Percentiles rank a stretch among this genome's conserved stretches.
Conservation (phyloP, 371 early-diverging fungal species). For the Basidiobolus meristosporus region DNA sequence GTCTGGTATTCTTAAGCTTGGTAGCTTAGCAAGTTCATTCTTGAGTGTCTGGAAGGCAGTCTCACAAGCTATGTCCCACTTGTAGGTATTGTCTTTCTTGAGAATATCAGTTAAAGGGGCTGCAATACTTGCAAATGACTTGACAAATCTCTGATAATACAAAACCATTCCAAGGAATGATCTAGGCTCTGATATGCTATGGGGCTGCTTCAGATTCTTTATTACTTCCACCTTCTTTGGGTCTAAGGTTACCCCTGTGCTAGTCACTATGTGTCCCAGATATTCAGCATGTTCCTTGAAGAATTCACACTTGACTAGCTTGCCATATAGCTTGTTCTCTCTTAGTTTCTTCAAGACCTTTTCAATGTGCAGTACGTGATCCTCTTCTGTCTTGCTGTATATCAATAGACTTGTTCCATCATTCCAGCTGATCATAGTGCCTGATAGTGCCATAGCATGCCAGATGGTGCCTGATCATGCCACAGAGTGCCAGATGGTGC, state of each 20-base stretch:
- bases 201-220: constrained; percentile 4
- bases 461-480: no score
- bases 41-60: constrained; percentile 3
- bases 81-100: constrained; percentile 5
- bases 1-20: constrained; percentile 7
- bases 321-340: constrained; percentile 11
- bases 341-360: constrained; percentile 11
- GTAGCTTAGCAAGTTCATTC: constrained; percentile 1
- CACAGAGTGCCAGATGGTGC: no score
- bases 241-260: constrained; percentile 6
- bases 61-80: no score
- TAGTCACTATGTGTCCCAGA: constrained; percentile 14
- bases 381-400: constrained; percentile 9
- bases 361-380: constrained; percentile 13
- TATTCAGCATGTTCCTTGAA: constrained; percentile 6
- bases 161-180: constrained; percentile 11
- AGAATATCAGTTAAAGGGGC: constrained; percentile 11
- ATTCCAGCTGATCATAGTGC: no score
- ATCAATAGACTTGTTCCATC: no score
- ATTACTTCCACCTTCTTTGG: constrained; percentile 7
- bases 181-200: constrained; percentile 5
- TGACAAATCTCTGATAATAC: constrained; percentile 15
- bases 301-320: constrained; percentile 17
- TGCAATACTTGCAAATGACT: constrained; percentile 5
- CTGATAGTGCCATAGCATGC: no score